These are phyloP conservation scores for Geosmithia morbida DNA, from an alignment of 2,329 filamentous ascomycete species.

Conservation along the genomic window DNA sequence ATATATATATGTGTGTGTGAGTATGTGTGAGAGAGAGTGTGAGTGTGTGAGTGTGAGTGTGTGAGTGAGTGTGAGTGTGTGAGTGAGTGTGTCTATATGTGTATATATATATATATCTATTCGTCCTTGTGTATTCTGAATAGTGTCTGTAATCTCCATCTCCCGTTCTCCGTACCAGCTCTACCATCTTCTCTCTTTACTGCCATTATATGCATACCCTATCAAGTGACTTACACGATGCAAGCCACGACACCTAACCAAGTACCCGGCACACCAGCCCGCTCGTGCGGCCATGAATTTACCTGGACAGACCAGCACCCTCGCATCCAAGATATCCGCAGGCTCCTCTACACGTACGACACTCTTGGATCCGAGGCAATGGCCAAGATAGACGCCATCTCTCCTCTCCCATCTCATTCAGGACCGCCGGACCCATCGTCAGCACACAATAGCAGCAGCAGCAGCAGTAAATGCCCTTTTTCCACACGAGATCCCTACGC, in stretches of 20 bases:
- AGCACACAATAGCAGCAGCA: not conserved
- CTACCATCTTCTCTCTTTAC: no score
- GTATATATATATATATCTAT: no score
- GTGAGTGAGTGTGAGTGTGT: no score
- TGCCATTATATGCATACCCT: no score
- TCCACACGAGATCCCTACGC: slow-evolving; percentile 42
- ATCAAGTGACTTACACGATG: not conserved
- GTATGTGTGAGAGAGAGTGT: no score
- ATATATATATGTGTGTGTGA: no score
- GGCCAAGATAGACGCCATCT: slow-evolving; percentile 46
- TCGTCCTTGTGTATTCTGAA: no score
- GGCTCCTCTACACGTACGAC: slow-evolving; percentile 54
- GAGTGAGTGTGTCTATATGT: no score
- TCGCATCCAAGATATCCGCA: slow-evolving; percentile 40
- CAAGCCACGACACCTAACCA: not conserved
- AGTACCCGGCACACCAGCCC: not conserved
- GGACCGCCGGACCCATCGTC: not conserved
- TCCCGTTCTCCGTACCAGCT: no score
- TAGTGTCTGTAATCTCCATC: no score
- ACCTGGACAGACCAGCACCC: slow-evolving; percentile 53
- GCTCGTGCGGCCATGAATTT: slow-evolving; percentile 36
- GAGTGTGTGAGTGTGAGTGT: no score
- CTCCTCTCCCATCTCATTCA: slow-evolving; percentile 10
- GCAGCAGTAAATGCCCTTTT: slow-evolving; percentile 2
- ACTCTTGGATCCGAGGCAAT: slow-evolving; percentile 51